Conservation (phyloP, 2,329 filamentous ascomycete genomes). For the Balansia obtecta region DNA sequence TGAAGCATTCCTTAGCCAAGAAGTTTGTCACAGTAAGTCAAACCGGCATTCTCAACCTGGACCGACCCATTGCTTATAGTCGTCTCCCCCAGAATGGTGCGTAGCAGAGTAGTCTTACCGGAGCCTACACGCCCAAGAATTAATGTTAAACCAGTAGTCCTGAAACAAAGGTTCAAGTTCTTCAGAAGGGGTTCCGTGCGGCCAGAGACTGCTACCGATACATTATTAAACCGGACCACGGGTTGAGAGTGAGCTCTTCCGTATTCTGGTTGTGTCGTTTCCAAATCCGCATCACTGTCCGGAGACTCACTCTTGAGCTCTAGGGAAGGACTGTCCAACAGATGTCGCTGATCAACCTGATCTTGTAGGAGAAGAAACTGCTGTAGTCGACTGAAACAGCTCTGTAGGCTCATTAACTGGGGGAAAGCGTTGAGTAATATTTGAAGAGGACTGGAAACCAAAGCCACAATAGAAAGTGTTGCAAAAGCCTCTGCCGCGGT, state of each 20-base stretch:
- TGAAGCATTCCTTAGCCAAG: conserved; percentile 11
- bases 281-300: too few species aligned
- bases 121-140: conserved; percentile 8
- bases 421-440: conserved; percentile 10
- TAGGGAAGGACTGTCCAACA: too few species aligned
- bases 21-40: conserved; percentile 11
- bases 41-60: background rate
- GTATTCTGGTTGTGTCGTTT: too few species aligned
- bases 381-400: conserved; percentile 11
- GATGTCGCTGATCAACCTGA: background rate
- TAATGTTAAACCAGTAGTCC: conserved; percentile 1
- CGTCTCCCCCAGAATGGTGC: conserved; percentile 11
- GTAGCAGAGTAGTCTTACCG: conserved; percentile 10
- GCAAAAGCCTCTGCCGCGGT: conserved; percentile 8
- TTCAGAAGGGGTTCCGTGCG: too few species aligned
- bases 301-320: too few species aligned
- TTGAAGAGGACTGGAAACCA: conserved; percentile 10
- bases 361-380: conserved; percentile 7
- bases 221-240: too few species aligned
- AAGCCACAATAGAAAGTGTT: conserved; percentile 11
- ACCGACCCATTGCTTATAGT: conserved; percentile 3
- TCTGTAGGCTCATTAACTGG: conserved; percentile 7
- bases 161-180: too few species aligned
- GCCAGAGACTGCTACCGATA: too few species aligned
- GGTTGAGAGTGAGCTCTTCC: too few species aligned